Base-by-base conservation (phyloP, 306 rosid genomes). In the Lupinus albus region DNA sequence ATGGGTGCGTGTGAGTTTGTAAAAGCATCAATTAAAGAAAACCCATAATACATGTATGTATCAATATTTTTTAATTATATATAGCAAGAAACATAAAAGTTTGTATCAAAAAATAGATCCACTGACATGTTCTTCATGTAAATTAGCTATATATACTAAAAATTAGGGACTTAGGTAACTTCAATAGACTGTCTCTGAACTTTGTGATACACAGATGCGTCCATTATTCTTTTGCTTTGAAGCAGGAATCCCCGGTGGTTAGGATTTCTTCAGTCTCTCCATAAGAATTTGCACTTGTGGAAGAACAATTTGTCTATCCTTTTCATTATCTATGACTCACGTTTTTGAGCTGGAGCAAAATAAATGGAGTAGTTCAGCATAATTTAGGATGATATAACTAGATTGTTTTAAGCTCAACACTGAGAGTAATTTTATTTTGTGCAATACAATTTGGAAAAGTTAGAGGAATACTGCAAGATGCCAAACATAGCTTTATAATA, bases 211-310 rank as follows among this genome's bases (percentile, higher is more conserved):
- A 17, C 28, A 38, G 32, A 41, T 14, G 13, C 44, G 35, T 57
- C 18, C 42, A 68, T 39, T 53, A 39, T 41, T 68, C 49, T 48
- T 71, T 50, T 51, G 11, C 45, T 38, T 60, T 35, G 41, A 13
- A 38, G 18, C 20, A 60, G 41, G 36, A 39, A 62, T 72, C 35
- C 35, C 21, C 61, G 36, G 44, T 28, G 48, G 30, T 11, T 30
- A 11, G 52, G 38, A 48, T 71, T 61, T 60, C 32, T 49, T 70
- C 51, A 36, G 20, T 8, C 51, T 36, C 51, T 21, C 7, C 5
- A 46, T 7, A 33, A 32, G 59, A 28, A 49, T 38, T 72, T 61
- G 35, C 61, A 20, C 33, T 33, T 32, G 20, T 16, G 2, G 33
- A 57, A 57, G 65, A 14, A 36, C 20, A 30, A 16, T 32, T 45